These are phyloP conservation scores for Cicer bijugum DNA, from an alignment of 306 rosid species.

Conservation along the genomic window DNA sequence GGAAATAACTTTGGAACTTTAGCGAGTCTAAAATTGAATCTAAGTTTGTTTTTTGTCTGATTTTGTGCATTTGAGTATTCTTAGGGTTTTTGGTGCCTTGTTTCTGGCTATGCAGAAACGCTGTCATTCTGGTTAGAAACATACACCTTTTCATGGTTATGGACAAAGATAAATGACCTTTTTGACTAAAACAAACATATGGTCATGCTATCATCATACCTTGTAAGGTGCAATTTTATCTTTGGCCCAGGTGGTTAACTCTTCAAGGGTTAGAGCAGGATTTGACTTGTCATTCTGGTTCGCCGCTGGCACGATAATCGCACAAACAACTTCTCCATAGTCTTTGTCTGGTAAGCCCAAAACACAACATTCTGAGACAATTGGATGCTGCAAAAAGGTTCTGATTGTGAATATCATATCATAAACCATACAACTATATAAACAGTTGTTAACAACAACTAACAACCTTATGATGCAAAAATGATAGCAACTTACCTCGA, in stretches of 20 bases:
- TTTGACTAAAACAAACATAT: not conserved
- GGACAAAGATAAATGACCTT: too few relatives aligned
- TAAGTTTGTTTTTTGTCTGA: too few relatives aligned
- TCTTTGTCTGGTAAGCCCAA: slow-evolving; percentile 85
- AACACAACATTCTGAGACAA: slow-evolving; percentile 83
- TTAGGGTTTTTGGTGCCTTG: too few relatives aligned
- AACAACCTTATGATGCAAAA: slow-evolving; percentile 22
- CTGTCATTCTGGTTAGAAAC: too few relatives aligned
- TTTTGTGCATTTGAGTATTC: too few relatives aligned
- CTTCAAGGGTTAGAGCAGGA: slow-evolving; percentile 63
- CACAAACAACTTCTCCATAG: slow-evolving; percentile 84
- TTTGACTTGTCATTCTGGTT: slow-evolving; percentile 56
- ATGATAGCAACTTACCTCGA: slow-evolving; percentile 62
- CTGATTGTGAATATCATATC: slow-evolving; percentile 25
- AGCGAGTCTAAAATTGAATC: too few relatives aligned
- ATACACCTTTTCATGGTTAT: too few relatives aligned
- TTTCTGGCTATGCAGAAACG: too few relatives aligned
- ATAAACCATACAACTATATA: slow-evolving; percentile 13
- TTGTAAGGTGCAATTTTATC: slow-evolving; percentile 92
- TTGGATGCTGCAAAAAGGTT: slow-evolving; percentile 70
- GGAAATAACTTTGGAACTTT: too few relatives aligned
- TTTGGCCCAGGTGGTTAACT: slow-evolving; percentile 74
- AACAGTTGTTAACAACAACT: not conserved
- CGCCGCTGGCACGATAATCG: slow-evolving; percentile 65
- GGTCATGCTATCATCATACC: slow-evolving; percentile 55